Base-by-base conservation (phyloP, 2,329 filamentous ascomycete genomes). In the Monilinia vaccinii-corymbosi region DNA sequence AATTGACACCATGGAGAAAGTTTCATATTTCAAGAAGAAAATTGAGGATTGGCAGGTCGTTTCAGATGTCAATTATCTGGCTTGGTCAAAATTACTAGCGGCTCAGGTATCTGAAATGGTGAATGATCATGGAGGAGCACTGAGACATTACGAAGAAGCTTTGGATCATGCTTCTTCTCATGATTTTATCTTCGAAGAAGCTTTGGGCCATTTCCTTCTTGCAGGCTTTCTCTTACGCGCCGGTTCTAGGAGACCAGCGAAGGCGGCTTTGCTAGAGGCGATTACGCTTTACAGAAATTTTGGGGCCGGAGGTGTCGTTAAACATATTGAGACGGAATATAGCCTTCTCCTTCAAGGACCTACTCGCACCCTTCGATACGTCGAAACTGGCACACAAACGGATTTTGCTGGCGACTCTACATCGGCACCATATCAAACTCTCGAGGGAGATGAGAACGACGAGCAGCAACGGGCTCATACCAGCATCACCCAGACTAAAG, bases 81-180 rank as follows among this genome's bases (percentile, higher is more conserved):
- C 81, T 1, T 91, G 86, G 85, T 82, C 86, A 5, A 81, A 80
- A 60, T 75, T 90, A 16, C 76, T 93, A 0, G 80, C 84, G 58
- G 88, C 87, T 1, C 85, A 90, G 66, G 75, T 89, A 21, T 79
- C 81, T 3, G 88, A 92, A 65, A 75, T 89, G 59, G 75, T 76
- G 6, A 74, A 74, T 9, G 74, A 86, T 38, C 78, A 84, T 62
- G 84, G 81, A 3, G 69, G 73, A 2, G 84, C 86, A 9, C 77
- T 91, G 38, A 75, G 75, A 28, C 75, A 80, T 48, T 92, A 90
- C 67, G 89, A 93, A 70, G 78, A 82, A 63, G 83, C 85, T 8
- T 74, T 91, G 60, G 87, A 92, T 66, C 88, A 91, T 67, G 82
- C 86, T 14, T 79, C 87, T 23, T 78, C 87, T 59, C 79, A 89